Base-by-base conservation (phyloP, 2,329 filamentous ascomycete genomes). In the Scolecobasidium constrictum region DNA sequence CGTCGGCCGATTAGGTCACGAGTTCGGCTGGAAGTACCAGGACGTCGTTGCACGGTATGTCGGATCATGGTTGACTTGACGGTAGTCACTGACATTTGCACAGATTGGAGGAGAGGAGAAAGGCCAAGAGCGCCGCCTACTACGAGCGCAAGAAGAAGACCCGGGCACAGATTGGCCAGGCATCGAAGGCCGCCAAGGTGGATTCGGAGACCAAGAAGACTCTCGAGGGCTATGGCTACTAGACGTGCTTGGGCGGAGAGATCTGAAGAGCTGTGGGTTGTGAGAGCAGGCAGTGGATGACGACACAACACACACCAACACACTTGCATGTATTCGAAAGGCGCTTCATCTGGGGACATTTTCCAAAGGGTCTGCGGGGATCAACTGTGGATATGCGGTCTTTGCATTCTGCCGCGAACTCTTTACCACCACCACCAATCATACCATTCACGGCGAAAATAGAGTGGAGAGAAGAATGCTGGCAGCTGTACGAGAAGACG, bases 21-120 rank as follows among this genome's bases (percentile, higher is more conserved):
- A 98, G 77, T 92, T 96, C 64, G 92, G 92, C 75, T 98, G 92
- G 92, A 98, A 98, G 77, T 96, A 98, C 83, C 85, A 95, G 79
- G 90, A 95, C 67, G 88, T 98, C 65, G 92, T 98, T 73, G 83
- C 82, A 63, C 87, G 86, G 88, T 96, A 75, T 63, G 87, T 83
- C 48, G 43, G 19, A 16, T 21, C 43, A 26, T 18, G 15, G 15
- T 11, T 16, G 28, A 22, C n/a, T 5, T 5, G 31, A 16, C 35
- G 26, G 23, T 16, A 36, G 3, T 26, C 7, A 26, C 23, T 44
- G 43, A 28, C 20, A 36, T 38, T 40, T 33, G 11, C 47, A 57
- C 62, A 96, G 92, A 73, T 81, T 98, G 64, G 92, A 98, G 80
- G 92, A 98, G 81, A 81, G 90, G 73, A 86, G 92, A 78, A 98